phyloP scores from a whole-genome alignment of 106 monocot genomes.

The Acorus gramineus region DNA sequence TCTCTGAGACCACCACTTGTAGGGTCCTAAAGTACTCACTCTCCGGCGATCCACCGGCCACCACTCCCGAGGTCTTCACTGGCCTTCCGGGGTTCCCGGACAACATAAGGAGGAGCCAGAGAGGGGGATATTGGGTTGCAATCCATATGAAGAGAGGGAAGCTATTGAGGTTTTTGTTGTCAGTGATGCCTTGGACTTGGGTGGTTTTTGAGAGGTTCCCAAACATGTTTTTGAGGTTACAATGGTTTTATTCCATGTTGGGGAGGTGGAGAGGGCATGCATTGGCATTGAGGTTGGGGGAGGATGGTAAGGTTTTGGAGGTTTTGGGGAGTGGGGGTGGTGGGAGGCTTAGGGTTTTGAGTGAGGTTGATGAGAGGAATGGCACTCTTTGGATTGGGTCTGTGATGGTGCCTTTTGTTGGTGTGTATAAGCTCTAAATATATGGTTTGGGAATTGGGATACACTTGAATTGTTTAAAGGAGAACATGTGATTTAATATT shows the following conservation, averaged over 20 bases:
- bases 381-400: constrained; percentile 70
- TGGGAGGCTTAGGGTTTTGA: constrained; percentile 19
- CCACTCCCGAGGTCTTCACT: constrained; percentile 22
- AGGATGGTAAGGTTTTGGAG: constrained; percentile 37
- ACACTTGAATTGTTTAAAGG: too few species aligned
- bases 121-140: constrained; percentile 67
- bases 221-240: background rate
- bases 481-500: too few species aligned
- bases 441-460: too few species aligned
- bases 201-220: background rate
- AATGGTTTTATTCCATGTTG: background rate
- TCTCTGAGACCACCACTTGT: constrained; percentile 43
- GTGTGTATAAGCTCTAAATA: constrained; percentile 9
- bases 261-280: constrained; percentile 5
- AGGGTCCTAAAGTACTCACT: constrained; percentile 48
- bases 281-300: constrained; percentile 37
- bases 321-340: constrained; percentile 10
- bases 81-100: constrained; percentile 56
- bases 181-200: constrained; percentile 11
- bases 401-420: constrained; percentile 28
- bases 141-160: constrained; percentile 23
- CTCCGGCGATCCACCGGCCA: background rate
- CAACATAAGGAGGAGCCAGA: constrained; percentile 52
- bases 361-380: constrained; percentile 55
- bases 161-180: constrained; percentile 13